Evolutionary conservation across 495 filamentous ascomycete species (phyloP), one percentile per base, ranked within the genome.

Genomic region (Immersiella caudata): DNA sequence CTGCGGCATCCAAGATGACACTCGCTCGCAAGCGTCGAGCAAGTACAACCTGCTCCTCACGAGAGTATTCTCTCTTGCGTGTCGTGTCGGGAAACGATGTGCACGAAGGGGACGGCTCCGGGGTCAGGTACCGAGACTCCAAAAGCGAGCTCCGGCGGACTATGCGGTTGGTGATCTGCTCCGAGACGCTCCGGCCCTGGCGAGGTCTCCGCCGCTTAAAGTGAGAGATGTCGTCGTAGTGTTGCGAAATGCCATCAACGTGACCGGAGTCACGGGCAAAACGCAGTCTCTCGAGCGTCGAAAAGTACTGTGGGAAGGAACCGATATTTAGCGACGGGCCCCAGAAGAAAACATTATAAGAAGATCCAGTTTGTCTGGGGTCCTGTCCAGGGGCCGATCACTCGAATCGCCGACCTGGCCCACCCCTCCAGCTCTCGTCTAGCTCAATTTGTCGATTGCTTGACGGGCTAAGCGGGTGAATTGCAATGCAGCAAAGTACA

Each of bases 1-100:
- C 89, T 50, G 90, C 84, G 57, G 89, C 85, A 81, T 93, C 90
- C 46, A 90, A 79, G 58, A 92, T 87, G 20, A 89, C 79, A 70
- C 81, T 87, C 11, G 87, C 82, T 52, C 82, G 79, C 63, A 84
- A 78, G 33, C 83, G 82, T 62, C 84, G 82, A 24, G 83, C 83
- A 51, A 94, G 77, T 57, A 88, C 73, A 29, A 85, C 77, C 72
- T 89, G 91, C 78, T 96, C 91, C 75, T 94, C 90, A 57, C 79
- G 82, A 14, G 88, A 88, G 76, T 92, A 92, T 69, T 67, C 66
- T 51, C 51, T 52, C 40, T 68, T 65, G 25, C 65, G 54, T 55
- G 94, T 80, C 72, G 91, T 93, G 65, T 90, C 84, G 29, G 92
- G 90, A 29, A 93, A 83, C 57, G 82, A 83, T 51, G 88, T 79